Base-by-base conservation (phyloP, 768 basidiomycete species). In the Lyophyllum atratum region DNA sequence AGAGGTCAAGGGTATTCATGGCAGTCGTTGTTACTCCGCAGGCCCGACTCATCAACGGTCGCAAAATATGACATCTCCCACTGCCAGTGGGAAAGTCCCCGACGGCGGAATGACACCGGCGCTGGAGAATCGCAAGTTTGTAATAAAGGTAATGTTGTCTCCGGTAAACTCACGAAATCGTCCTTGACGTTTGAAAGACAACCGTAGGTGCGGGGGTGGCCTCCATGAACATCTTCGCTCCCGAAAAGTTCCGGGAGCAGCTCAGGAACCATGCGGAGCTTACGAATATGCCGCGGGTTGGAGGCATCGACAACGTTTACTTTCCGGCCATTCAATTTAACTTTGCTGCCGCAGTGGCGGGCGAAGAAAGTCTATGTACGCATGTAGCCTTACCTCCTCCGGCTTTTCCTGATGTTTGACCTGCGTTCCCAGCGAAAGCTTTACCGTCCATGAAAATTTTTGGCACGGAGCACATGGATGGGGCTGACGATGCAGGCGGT, bases 401-500 rank as follows among this genome's bases (percentile, higher is more conserved):
- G 11, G 29, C 11, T 31, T 11, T 31, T 31, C 6, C 29, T 31
- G 6, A 6, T 31, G 11, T 31, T 31, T 11, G 5, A 31, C 21
- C 37, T 37, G 17, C n/a, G n/a, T n/a, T 31, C 40, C 26, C 48
- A 58, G 57, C 21, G 15, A 48, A 54, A 31, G 42, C 44, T 31
- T 29, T 64, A 4, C 15, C 31, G 11, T 45, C 24, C 5, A 58
- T 63, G 60, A 57, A 46, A 8, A 14, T 46, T 7, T 65, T 63
- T 54, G 57, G 62, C 10, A 19, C 26, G 14, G 54, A 46, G 5
- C 62, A 65, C 39, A n/a, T 17, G 1, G 62, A 65, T 40, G 25
- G 11, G 9, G 8, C 28, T 21, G 62, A 65, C 50, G 49, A 54
- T 37, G 26, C 8, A 9, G 57, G 56, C 11, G 59, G 50, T 5